phyloP scores from a whole-genome alignment of 495 filamentous ascomycete genomes.

The Corynascus novoguineensis region DNA sequence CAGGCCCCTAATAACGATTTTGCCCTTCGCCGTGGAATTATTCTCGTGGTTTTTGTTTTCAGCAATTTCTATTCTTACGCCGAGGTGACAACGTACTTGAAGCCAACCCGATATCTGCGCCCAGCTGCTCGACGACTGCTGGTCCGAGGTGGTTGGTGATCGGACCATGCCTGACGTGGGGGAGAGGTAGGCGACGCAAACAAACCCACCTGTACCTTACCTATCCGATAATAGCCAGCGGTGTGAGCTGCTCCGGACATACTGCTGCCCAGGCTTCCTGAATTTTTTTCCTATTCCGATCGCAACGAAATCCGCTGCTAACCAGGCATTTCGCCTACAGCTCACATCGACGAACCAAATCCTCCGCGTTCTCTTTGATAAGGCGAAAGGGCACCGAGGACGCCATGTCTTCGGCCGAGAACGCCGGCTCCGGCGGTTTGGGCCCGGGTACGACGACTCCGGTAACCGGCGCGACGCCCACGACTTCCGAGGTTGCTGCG shows the following conservation, averaged over 20 bases:
- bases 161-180: conserved; percentile 40
- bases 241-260: not conserved
- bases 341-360: conserved; percentile 50
- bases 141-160: not conserved
- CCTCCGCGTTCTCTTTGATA: conserved; percentile 45
- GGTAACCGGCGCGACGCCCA: conserved; percentile 31
- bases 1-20: not conserved
- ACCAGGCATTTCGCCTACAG: conserved; percentile 21
- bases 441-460: conserved; percentile 29
- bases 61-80: not conserved
- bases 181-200: conserved; percentile 31
- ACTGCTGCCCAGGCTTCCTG: not conserved
- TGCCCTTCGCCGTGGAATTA: not conserved
- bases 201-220: not conserved
- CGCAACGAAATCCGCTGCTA: conserved; percentile 6
- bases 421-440: conserved; percentile 19
- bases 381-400: conserved; percentile 44
- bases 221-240: not conserved
- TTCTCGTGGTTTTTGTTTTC: not conserved
- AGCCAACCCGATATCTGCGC: conserved; percentile 1
- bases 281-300: not conserved
- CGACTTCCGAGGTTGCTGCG: conserved; percentile 29
- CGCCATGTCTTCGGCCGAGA: conserved; percentile 40
- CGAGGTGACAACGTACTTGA: too few relatives aligned
- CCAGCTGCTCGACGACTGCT: not conserved